Evolutionary conservation across 169 alveolate genomes (phyloP), one percentile per base, ranked within the genome.

Genomic region (Eimeria praecox): DNA sequence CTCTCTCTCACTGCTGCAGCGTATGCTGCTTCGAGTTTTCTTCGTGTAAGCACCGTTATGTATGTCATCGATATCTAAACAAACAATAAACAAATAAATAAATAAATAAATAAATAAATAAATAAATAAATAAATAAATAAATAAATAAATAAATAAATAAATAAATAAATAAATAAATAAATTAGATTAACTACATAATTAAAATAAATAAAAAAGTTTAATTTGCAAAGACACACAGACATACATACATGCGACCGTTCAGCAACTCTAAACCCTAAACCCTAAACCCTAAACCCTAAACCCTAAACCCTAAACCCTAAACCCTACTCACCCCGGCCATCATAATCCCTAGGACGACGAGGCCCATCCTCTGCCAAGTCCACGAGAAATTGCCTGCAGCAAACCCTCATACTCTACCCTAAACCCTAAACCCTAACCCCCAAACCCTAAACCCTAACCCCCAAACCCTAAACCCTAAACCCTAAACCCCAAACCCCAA

Each of bases 1-100:
- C 82, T 83, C 66, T 75, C 86, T 71, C 52, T 64, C 52, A 75
- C 71, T n/a, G 82, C 85, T 6, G 56, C 27, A 73, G 69, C 94
- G n/a, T 75, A 59, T 27, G 94, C 94, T 24, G 64, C 82, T 12
- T 73, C 90, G 40, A 91, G 82, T 46, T 91, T 91, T 30, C 90
- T 52, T 14, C 95, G 95, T 20, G 95, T 91, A 62, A 91, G 42
- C 8, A 35, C 38, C 20, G 62, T 54, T 40, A 91, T 91, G 90
- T 91, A 91, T 27, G n/a, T 33, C 54, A 77, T 27, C 6, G 95
- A 91, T 4, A 44, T 75, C 95, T 91, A 38, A 73, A 73, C 38
- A 73, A 38, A 73, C 38, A n/a, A 73, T 8, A 73, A 49, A 49
- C 56, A 38, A 22, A 73, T 24, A 64, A 64, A 6, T 6, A 64